Evolutionary conservation across 139 green algal genomes (phyloP).

Genomic region (Mychonastes homosphaera): DNA sequence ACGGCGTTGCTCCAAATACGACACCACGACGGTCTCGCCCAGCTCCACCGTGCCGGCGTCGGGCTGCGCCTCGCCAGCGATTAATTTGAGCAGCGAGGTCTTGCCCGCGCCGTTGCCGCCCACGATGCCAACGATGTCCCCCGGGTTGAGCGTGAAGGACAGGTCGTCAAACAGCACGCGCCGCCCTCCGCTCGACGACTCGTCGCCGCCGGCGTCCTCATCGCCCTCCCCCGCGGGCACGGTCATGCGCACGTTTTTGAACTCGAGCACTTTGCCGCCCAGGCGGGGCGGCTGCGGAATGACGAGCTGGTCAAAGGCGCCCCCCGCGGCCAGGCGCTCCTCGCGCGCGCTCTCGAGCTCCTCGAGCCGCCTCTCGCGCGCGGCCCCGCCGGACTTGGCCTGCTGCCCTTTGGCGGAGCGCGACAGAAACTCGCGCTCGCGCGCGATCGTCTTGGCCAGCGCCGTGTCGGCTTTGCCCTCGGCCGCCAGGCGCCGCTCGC

Average conservation of each 20-base stretch:
- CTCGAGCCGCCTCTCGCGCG: too few species aligned
- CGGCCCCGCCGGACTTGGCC: too few species aligned
- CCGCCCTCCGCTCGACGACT: background rate
- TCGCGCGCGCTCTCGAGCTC: conserved; percentile 58
- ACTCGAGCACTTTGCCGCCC: conserved; percentile 48
- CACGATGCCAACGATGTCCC: conserved; percentile 55
- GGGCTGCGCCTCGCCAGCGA: conserved; percentile 54
- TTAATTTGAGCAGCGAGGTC: conserved; percentile 76
- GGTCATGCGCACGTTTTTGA: conserved; percentile 20
- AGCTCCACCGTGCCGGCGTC: conserved; percentile 26
- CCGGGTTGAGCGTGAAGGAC: conserved; percentile 36
- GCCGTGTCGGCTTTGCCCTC: conserved; percentile 40
- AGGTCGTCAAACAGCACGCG: conserved; percentile 42
- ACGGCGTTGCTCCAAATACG: conserved; percentile 70
- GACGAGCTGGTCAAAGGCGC: conserved; percentile 61
- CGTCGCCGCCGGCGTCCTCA: background rate
- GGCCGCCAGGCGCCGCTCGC: conserved; percentile 40
- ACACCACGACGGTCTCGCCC: conserved; percentile 67
- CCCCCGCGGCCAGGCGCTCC: conserved; percentile 41
- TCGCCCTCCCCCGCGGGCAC: conserved; percentile 9
- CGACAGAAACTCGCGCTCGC: conserved; percentile 32
- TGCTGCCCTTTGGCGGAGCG: conserved; percentile 65
- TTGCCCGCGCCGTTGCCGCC: conserved; percentile 74
- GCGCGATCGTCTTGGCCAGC: conserved; percentile 35
- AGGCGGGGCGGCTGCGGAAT: conserved; percentile 57